Conservation (phyloP, 1,284 basidiomycete species). For the Heterobasidion irregulare region DNA sequence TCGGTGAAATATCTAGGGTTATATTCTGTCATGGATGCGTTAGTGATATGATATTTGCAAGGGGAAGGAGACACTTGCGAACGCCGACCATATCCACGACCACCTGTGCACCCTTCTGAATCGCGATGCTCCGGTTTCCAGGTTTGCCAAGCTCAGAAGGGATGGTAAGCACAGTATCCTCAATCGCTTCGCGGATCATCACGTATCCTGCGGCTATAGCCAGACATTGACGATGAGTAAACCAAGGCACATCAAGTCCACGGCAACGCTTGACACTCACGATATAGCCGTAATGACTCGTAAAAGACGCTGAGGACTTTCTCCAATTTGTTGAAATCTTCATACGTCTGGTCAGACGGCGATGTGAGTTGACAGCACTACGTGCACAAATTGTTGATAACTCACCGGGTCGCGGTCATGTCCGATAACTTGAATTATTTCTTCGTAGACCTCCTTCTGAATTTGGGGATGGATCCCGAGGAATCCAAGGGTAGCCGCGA, state of each 20-base stretch:
- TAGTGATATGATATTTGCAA: not conserved
- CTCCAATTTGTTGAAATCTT: constrained; percentile 34
- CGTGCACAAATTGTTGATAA: not conserved
- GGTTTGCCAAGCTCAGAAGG: constrained; percentile 10
- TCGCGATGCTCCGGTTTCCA: constrained; percentile 5
- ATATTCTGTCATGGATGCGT: constrained; percentile 17
- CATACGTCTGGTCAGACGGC: constrained; percentile 23
- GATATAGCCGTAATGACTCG: constrained; percentile 36
- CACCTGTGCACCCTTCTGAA: constrained; percentile 20
- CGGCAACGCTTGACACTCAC: constrained; percentile 22
- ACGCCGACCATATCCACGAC: constrained; percentile 42
- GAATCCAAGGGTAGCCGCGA: constrained; percentile 39
- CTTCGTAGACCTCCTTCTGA: constrained; percentile 38
- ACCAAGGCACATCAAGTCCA: not conserved
- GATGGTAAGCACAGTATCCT: constrained; percentile 20
- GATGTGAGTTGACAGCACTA: not conserved
- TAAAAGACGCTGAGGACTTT: constrained; percentile 37
- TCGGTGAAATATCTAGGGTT: constrained; percentile 30
- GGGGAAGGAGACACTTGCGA: constrained; percentile 26
- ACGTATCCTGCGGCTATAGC: constrained; percentile 17
- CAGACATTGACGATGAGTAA: not conserved
- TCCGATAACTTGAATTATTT: constrained; percentile 34
- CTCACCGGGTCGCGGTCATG: constrained; percentile 31
- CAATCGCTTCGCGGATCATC: constrained; percentile 20
- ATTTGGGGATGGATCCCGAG: constrained; percentile 33